Conservation (phyloP, 108 stramenopile species). For the Conticribra weissflogii region DNA sequence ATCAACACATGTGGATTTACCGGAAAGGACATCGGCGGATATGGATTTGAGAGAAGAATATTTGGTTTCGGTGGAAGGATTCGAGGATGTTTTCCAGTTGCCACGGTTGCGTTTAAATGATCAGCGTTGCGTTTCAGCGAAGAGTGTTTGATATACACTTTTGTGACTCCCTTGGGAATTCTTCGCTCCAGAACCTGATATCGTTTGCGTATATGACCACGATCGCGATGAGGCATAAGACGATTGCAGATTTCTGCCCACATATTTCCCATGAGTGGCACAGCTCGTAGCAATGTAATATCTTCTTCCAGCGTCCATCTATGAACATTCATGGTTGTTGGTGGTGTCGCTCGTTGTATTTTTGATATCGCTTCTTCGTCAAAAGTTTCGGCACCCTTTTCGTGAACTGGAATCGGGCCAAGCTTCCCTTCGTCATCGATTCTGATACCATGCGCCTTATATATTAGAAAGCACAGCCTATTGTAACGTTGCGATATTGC, state of each 20-base stretch:
- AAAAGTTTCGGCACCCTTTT: conserved; percentile 50
- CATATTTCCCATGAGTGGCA: conserved; percentile 80
- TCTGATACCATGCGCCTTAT: conserved; percentile 70
- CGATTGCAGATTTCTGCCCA: conserved; percentile 82
- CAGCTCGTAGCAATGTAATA: conserved; percentile 74
- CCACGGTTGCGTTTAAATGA: background rate
- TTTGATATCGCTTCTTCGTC: conserved; percentile 52
- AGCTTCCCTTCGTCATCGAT: conserved; percentile 77
- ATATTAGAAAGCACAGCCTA: conserved; percentile 81
- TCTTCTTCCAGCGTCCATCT: conserved; percentile 90
- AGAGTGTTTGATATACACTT: conserved; percentile 35
- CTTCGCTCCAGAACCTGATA: conserved; percentile 86
- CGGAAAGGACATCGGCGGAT: too few species aligned
- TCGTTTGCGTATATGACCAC: conserved; percentile 84
- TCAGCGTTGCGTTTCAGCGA: too few species aligned
- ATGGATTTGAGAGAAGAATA: too few species aligned
- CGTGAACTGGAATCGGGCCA: conserved; percentile 54
- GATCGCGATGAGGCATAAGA: conserved; percentile 83
- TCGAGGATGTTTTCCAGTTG: background rate
- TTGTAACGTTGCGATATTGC: conserved; percentile 83
- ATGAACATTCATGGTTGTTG: conserved; percentile 85
- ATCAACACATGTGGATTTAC: too few species aligned
- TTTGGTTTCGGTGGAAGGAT: background rate
- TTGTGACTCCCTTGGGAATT: conserved; percentile 52
- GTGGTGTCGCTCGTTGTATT: conserved; percentile 62